Percentiles rank a stretch among this genome's conserved stretches.
phyloP scores from a whole-genome alignment of 805 yeast species.

The Schwanniomyces polymorphus region DNA sequence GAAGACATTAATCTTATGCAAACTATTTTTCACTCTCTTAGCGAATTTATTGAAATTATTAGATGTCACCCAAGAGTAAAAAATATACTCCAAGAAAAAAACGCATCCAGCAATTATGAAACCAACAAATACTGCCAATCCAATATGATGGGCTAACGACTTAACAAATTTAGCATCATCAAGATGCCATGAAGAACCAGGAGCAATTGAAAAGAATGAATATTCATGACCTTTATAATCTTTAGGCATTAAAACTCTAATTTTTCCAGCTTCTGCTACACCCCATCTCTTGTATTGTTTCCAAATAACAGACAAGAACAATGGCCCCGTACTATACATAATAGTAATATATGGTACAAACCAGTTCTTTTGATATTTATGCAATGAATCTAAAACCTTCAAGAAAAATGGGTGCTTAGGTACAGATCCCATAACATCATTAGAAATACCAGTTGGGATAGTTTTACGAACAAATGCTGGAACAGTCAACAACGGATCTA shows the following conservation, averaged over 20 bases:
- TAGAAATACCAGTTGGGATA: constrained; percentile 85
- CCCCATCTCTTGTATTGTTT: constrained; percentile 84
- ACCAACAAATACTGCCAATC: constrained; percentile 70
- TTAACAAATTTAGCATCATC: constrained; percentile 83
- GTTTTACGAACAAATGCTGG: constrained; percentile 90
- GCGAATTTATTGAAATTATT: constrained; percentile 23
- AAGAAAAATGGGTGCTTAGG: constrained; percentile 85
- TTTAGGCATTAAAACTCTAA: constrained; percentile 67
- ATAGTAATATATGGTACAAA: constrained; percentile 85
- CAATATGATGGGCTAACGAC: constrained; percentile 70
- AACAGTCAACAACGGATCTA: constrained; percentile 78
- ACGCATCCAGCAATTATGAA: constrained; percentile 51
- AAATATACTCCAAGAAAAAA: constrained; percentile 39
- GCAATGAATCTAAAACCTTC: constrained; percentile 63
- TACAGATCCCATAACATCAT: constrained; percentile 89
- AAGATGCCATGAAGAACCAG: constrained; percentile 91
- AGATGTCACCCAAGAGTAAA: constrained; percentile 35
- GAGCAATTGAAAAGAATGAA: constrained; percentile 71
- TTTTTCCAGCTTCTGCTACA: constrained; percentile 61
- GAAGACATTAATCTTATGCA: constrained; percentile 1
- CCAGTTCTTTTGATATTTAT: constrained; percentile 67
- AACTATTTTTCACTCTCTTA: constrained; percentile 9
- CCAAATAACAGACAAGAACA: constrained; percentile 84
- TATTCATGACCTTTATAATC: constrained; percentile 64
- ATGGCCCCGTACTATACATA: constrained; percentile 92